These are phyloP conservation scores for Mortierella alpina DNA, from an alignment of 192 early-diverging fungal genomes.

Conservation along the genomic window DNA sequence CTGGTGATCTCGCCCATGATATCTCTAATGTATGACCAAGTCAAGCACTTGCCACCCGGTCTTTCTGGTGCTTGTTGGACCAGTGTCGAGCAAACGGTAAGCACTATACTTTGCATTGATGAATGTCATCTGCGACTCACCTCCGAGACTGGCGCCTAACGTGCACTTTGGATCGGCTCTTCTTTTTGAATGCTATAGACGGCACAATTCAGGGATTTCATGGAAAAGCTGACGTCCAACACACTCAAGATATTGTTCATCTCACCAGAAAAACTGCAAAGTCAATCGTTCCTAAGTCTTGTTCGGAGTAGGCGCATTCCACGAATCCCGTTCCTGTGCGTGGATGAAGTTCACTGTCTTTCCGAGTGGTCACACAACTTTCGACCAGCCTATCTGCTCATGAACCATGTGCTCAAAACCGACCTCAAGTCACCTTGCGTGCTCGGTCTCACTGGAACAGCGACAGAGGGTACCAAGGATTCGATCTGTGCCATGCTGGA, in stretches of 20 bases:
- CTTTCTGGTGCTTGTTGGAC: constrained; percentile 73
- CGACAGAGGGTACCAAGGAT: constrained; percentile 64
- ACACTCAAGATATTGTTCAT: constrained; percentile 77
- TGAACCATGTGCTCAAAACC: constrained; percentile 60
- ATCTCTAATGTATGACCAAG: constrained; percentile 89
- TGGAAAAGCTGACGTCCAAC: constrained; percentile 58
- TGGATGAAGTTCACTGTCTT: constrained; percentile 88
- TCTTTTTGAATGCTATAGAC: constrained; percentile 22
- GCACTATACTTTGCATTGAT: neutral
- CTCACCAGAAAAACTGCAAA: constrained; percentile 77
- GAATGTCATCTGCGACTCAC: neutral
- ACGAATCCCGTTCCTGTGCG: constrained; percentile 68
- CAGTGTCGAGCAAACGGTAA: constrained; percentile 54
- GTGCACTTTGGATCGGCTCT: constrained; percentile 7
- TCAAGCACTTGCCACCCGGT: constrained; percentile 68
- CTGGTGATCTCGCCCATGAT: constrained; percentile 85
- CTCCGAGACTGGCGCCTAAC: neutral
- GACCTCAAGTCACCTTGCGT: constrained; percentile 64
- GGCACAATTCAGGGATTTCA: constrained; percentile 45
- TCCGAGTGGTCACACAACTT: constrained; percentile 92
- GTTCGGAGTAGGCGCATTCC: constrained; percentile 62
- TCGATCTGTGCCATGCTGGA: constrained; percentile 71
- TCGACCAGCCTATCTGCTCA: constrained; percentile 73
- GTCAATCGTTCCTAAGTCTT: constrained; percentile 67
- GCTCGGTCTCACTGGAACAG: constrained; percentile 80